Percentiles rank a stretch among this genome's conserved stretches.
phyloP scores from a whole-genome alignment of 208 protist species.

The Crithidia sp. region DNA sequence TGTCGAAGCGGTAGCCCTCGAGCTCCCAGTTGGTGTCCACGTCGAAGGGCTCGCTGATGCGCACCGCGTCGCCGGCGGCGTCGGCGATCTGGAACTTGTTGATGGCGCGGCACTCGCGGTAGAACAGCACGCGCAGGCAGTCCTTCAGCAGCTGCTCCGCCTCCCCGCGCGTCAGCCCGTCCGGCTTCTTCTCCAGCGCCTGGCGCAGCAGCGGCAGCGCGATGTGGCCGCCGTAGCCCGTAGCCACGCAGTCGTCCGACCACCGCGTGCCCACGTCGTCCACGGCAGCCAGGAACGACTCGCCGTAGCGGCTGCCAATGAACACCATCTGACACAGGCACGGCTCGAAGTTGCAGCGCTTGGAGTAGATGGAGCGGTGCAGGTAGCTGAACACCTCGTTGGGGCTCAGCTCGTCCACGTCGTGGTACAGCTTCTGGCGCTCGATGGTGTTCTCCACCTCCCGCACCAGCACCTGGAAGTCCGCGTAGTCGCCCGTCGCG shows the following conservation, averaged over 20 bases:
- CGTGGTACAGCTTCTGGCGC: conserved; percentile 73
- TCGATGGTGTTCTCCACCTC: conserved; percentile 83
- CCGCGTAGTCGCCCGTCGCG: conserved; percentile 95
- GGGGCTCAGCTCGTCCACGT: conserved; percentile 79
- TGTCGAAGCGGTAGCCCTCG: conserved; percentile 86
- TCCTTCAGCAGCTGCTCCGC: conserved; percentile 90
- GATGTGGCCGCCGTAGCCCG: conserved; percentile 96
- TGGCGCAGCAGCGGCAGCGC: conserved; percentile 95
- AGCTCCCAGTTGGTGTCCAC: conserved; percentile 95
- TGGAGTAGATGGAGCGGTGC: conserved; percentile 93
- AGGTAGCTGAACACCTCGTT: conserved; percentile 94
- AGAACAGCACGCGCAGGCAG: conserved; percentile 96
- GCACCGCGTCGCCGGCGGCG: conserved; percentile 67
- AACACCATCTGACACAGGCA: conserved; percentile 96
- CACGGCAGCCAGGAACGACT: conserved; percentile 94
- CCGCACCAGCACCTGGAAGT: conserved; percentile 95
- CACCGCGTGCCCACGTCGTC: conserved; percentile 96
- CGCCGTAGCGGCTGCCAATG: conserved; percentile 84
- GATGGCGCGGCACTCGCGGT: conserved; percentile 96
- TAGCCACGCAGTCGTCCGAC: conserved; percentile 92
- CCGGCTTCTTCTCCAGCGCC: conserved; percentile 71
- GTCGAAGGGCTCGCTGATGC: conserved; percentile 91
- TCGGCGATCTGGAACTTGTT: conserved; percentile 95
- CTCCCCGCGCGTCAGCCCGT: conserved; percentile 85
- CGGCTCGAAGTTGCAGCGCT: conserved; percentile 96